These are phyloP conservation scores for Arabidopsis thaliana DNA, from an alignment of 345 rosid genomes.

Conservation along the genomic window DNA sequence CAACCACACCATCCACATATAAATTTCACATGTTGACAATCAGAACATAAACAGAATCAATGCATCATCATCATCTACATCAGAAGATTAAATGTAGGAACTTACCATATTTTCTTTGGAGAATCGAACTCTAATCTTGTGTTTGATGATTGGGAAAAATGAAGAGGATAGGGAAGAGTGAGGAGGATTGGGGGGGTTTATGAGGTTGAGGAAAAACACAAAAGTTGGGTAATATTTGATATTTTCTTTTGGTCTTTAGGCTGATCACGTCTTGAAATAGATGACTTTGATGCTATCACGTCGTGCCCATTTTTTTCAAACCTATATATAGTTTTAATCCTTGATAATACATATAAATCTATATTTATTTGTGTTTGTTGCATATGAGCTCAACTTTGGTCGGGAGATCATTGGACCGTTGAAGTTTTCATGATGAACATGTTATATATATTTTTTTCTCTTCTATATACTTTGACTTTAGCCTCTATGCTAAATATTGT, in stretches of 20 bases:
- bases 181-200: neutral
- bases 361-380: slow-evolving; percentile 7
- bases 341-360: neutral
- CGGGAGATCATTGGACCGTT: slow-evolving; percentile 22
- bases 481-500: no score
- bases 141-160: slow-evolving; percentile 18
- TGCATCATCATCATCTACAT: slow-evolving; percentile 1
- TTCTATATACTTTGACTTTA: no score
- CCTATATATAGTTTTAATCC: slow-evolving; percentile 21
- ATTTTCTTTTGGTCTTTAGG: slow-evolving; percentile 17
- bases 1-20: neutral
- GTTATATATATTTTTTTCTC: no score
- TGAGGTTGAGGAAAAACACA: slow-evolving; percentile 5
- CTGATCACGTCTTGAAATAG: slow-evolving; percentile 35
- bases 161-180: slow-evolving; percentile 1
- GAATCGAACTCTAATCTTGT: slow-evolving; percentile 5
- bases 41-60: slow-evolving; percentile 11
- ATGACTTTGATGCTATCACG: slow-evolving; percentile 42
- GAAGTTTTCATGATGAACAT: slow-evolving; percentile 35
- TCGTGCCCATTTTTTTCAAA: slow-evolving; percentile 26
- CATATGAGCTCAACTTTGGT: slow-evolving; percentile 27
- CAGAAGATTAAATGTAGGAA: neutral
- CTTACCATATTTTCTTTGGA: slow-evolving; percentile 34
- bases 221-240: slow-evolving; percentile 8
- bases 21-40: neutral